These are phyloP conservation scores for Volvariella surrecta DNA, from an alignment of 1,284 basidiomycete genomes.

Conservation along the genomic window DNA sequence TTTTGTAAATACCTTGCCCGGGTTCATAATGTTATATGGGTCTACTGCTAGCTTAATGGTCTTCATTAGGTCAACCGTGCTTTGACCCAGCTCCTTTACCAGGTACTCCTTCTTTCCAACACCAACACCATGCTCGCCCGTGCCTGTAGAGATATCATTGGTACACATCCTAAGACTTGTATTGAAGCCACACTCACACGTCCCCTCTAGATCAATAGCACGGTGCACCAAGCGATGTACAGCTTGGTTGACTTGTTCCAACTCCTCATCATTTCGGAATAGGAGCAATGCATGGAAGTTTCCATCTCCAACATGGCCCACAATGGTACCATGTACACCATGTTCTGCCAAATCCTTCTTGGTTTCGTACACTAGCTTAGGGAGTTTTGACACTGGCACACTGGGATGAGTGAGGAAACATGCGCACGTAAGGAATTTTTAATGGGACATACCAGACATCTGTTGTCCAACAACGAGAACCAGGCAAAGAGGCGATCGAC, in stretches of 20 bases:
- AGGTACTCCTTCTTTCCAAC: slow-evolving; percentile 74
- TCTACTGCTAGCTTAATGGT: slow-evolving; percentile 70
- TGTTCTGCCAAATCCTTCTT: slow-evolving; percentile 63
- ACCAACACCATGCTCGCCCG: slow-evolving; percentile 55
- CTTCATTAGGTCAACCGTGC: slow-evolving; percentile 76
- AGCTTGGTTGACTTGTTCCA: slow-evolving; percentile 42
- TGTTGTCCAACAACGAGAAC: slow-evolving; percentile 73
- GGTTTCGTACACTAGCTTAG: slow-evolving; percentile 64
- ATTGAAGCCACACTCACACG: slow-evolving; percentile 38
- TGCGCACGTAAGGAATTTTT: not conserved
- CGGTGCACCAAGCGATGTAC: slow-evolving; percentile 64
- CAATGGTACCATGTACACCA: slow-evolving; percentile 63
- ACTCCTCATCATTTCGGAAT: slow-evolving; percentile 55
- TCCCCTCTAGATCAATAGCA: slow-evolving; percentile 64
- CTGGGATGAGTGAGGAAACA: slow-evolving; percentile 28
- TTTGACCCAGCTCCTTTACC: slow-evolving; percentile 63
- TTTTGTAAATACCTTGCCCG: slow-evolving; percentile 57
- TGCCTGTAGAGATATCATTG: slow-evolving; percentile 27
- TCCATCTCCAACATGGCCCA: slow-evolving; percentile 86
- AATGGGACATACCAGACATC: slow-evolving; percentile 64
- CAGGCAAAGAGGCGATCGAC: slow-evolving; percentile 57
- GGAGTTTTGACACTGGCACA: slow-evolving; percentile 70
- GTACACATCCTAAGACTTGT: not conserved
- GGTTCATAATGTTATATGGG: slow-evolving; percentile 73
- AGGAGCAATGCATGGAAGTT: slow-evolving; percentile 67